phyloP scores from a whole-genome alignment of 1,284 basidiomycete genomes.

The Rhodotorula sp. region DNA sequence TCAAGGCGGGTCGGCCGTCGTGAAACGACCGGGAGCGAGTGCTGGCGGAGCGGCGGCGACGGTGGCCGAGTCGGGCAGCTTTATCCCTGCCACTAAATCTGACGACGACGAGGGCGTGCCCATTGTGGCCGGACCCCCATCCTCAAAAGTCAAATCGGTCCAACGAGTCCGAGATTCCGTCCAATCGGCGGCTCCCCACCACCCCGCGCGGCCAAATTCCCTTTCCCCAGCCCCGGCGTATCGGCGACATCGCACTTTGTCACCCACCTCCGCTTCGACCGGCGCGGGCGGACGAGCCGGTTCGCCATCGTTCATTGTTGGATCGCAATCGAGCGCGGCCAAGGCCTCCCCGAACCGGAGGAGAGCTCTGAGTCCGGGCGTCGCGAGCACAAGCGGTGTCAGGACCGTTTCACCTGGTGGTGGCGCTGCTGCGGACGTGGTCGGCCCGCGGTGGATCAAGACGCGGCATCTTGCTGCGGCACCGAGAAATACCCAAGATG shows the following conservation, averaged over 20 bases:
- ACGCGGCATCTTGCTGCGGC: background rate
- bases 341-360: background rate
- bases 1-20: slow-evolving; percentile 18
- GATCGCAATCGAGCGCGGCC: background rate
- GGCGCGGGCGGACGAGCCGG: background rate
- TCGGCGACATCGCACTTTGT: slow-evolving; percentile 8
- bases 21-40: background rate
- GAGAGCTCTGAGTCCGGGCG: background rate
- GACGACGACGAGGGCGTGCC: background rate
- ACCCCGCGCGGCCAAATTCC: background rate
- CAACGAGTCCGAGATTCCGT: background rate
- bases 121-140: background rate
- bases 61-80: background rate
- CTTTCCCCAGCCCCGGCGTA: background rate
- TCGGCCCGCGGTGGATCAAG: slow-evolving; percentile 5
- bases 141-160: background rate
- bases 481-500: background rate
- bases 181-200: background rate
- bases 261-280: background rate
- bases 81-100: background rate
- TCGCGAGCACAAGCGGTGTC: background rate
- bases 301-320: slow-evolving; percentile 10
- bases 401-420: background rate
- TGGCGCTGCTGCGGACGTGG: background rate
- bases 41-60: background rate